A percentile compares a stretch with the other conserved stretches of the same genome.
These are phyloP conservation scores for Cymbopogon citratus DNA, from an alignment of 176 grass and related monocot species.

Conservation along the genomic window DNA sequence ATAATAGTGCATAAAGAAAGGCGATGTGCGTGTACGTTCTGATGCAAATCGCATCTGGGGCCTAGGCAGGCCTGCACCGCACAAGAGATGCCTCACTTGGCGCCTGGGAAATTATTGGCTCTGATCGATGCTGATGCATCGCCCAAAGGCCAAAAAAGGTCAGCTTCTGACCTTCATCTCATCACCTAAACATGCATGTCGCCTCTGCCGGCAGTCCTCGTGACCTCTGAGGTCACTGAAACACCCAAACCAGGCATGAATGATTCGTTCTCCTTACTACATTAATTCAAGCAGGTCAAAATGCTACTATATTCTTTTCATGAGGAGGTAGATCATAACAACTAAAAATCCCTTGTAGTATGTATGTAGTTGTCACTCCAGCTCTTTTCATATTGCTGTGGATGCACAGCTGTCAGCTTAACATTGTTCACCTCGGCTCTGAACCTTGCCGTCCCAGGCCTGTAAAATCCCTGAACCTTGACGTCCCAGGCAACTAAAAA, in stretches of 20 bases:
- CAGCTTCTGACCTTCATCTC: slow-evolving; percentile 14
- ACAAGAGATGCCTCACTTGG: slow-evolving; percentile 14
- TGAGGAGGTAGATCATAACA: background rate
- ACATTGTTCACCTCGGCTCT: background rate
- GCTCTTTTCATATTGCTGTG: background rate
- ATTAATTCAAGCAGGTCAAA: background rate
- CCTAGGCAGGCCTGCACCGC: slow-evolving; percentile 28
- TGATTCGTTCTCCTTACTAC: background rate
- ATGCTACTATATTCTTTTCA: background rate
- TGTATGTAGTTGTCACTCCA: too few species aligned
- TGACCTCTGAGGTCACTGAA: background rate
- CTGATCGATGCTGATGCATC: background rate
- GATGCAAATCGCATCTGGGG: slow-evolving; percentile 11
- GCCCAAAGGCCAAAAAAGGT: background rate
- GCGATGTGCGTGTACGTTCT: background rate
- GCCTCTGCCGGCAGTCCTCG: background rate
- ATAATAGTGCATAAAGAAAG: slow-evolving; percentile 19
- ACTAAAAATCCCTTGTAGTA: background rate
- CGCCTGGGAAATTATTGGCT: background rate
- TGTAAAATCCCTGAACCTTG: background rate
- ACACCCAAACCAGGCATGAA: background rate
- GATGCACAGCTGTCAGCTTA: background rate
- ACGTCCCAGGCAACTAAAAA: background rate
- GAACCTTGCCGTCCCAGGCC: slow-evolving; percentile 6
- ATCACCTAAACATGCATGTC: background rate